Evolutionary conservation across 352 stramenopile genomes (phyloP), one percentile per base, ranked within the genome.

Genomic region (Phytopythium ostracodes): DNA sequence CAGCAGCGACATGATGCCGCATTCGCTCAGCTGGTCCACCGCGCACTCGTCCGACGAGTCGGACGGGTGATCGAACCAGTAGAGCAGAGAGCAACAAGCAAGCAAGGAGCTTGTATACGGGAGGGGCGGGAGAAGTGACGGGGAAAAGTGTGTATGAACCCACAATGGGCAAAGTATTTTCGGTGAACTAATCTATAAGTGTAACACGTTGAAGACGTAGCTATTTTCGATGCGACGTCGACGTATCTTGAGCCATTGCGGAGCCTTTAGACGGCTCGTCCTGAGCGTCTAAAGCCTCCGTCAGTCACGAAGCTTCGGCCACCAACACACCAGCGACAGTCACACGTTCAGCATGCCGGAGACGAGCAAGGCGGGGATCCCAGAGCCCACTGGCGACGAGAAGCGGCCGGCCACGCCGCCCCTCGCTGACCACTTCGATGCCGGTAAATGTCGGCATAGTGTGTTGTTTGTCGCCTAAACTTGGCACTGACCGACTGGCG

Each of bases 1-100:
- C 33, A 38, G 36, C 14, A 25, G 25, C 35, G 54, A 50, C 33
- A 7, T 22, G 10, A 50, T 51, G 36, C 54, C 54, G 36, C 38
- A 60, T 25, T 38, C 35, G 22, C 38, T 50, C 33, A 60, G 54
- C 54, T 60, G 54, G 54, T 60, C 54, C 22, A 60, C 54, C 4
- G 36, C 35, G 15, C 35, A 50, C n/a, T 60, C 54, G 38, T 60
- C 54, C 20, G 54, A 60, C 7, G 54, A 60, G 9, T 56, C 46
- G 46, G 46, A 53, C 25, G 46, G 46, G 11, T 53, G 46, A 53
- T 2, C n/a, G n/a, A n/a, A n/a, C n/a, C n/a, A n/a, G n/a, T n/a
- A n/a, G n/a, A n/a, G n/a, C n/a, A n/a, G n/a, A n/a, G n/a, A n/a
- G n/a, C n/a, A n/a, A n/a, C n/a, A n/a, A n/a, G n/a, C n/a, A n/a